A percentile compares a stretch with the other conserved stretches of the same genome.
Conservation (phyloP, 78 protist genomes). For the Dictyostelium purpureum region DNA sequence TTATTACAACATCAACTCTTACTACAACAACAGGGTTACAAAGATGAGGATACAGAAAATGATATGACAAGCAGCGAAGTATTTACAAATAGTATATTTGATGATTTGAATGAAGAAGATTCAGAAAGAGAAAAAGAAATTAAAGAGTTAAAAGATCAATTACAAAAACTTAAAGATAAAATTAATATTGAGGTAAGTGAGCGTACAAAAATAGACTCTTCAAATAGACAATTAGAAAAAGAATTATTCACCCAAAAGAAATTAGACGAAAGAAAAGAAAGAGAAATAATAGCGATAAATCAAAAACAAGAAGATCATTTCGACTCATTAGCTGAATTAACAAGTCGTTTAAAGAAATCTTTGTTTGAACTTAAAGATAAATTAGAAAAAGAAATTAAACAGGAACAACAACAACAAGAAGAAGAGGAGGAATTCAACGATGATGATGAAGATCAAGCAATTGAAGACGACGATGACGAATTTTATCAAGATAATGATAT, state of each 20-base stretch:
- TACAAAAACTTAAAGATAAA: constrained; percentile 12
- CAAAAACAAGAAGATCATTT: constrained; percentile 29
- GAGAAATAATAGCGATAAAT: not conserved
- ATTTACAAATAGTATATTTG: constrained; percentile 16
- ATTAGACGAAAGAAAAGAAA: constrained; percentile 13
- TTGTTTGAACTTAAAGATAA: constrained; percentile 8
- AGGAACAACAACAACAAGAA: not conserved
- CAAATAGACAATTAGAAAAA: not conserved
- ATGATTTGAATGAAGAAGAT: not conserved
- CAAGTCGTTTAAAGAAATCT: constrained; percentile 27
- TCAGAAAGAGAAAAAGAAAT: constrained; percentile 16
- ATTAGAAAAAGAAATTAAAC: constrained; percentile 25
- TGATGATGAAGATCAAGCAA: not conserved
- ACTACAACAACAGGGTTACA: not conserved
- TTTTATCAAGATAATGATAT: not conserved
- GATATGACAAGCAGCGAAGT: constrained; percentile 11
- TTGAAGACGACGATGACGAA: not conserved
- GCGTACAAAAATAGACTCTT: not conserved
- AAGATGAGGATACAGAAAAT: not conserved
- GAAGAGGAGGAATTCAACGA: not conserved
- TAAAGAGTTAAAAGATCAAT: constrained; percentile 38
- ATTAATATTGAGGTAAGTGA: not conserved
- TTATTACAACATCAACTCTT: not conserved
- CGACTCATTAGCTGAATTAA: constrained; percentile 28
- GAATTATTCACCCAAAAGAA: constrained; percentile 26